phyloP scores from a whole-genome alignment of 768 basidiomycete genomes.

The Boletus subparvulus region DNA sequence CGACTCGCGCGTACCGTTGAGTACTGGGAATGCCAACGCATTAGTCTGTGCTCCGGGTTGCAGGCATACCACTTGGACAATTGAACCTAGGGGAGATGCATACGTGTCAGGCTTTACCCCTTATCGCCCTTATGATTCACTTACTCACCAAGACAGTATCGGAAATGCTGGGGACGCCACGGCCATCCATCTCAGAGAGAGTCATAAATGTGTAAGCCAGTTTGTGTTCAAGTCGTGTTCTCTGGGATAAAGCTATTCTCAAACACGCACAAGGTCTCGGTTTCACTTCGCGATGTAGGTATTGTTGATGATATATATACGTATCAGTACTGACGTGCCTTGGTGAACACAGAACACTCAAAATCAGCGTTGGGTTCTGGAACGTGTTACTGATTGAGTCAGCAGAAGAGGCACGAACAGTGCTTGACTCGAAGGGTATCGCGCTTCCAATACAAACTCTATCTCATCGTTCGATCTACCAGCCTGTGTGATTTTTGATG shows the following conservation, averaged over 20 bases:
- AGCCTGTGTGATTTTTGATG: too few species aligned
- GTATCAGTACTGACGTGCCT: neutral
- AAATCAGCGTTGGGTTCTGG: constrained; percentile 8
- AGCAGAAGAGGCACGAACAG: too few species aligned
- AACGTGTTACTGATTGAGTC: neutral
- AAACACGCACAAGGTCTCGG: neutral
- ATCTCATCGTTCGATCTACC: too few species aligned
- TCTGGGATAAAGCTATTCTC: neutral
- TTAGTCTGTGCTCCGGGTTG: neutral
- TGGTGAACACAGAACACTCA: neutral
- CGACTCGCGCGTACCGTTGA: neutral
- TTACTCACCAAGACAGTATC: neutral
- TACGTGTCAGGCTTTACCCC: neutral
- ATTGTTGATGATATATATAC: neutral
- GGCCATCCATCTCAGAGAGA: neutral
- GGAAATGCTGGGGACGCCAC: constrained; percentile 7
- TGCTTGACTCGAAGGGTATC: too few species aligned
- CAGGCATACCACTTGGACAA: neutral
- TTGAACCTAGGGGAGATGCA: constrained; percentile 3
- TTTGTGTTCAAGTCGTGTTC: neutral
- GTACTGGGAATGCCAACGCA: neutral
- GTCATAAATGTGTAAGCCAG: neutral
- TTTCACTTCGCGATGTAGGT: neutral
- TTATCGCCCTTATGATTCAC: neutral
- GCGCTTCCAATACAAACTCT: too few species aligned